These are phyloP conservation scores for Crotalaria pallida DNA, from an alignment of 306 rosid species.

Conservation along the genomic window DNA sequence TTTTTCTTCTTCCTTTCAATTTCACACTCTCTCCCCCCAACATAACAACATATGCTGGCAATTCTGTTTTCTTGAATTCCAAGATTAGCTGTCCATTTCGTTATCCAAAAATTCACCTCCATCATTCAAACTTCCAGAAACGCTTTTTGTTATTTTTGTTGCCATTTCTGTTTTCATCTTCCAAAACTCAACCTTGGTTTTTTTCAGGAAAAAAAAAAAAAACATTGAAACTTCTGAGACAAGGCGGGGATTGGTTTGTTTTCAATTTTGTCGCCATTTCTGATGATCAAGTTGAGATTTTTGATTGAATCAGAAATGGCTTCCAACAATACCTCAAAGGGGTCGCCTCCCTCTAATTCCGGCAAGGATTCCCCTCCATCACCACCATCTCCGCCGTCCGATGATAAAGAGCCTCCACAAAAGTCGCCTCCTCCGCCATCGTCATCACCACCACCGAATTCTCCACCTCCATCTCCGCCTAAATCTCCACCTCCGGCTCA, in stretches of 20 bases:
- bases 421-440: constrained; percentile 14
- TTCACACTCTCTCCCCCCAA: background rate
- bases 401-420: background rate
- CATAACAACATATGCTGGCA: constrained; percentile 12
- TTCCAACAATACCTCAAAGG: background rate
- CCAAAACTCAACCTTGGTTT: background rate
- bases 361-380: background rate
- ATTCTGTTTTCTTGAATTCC: constrained; percentile 7
- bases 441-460: background rate
- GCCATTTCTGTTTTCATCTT: background rate
- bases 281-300: constrained; percentile 11
- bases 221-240: background rate
- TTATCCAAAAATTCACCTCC: background rate
- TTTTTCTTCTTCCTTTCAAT: background rate
- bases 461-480: background rate
- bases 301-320: constrained; percentile 36
- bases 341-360: background rate
- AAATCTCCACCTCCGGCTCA: background rate
- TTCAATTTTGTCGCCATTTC: constrained; percentile 19
- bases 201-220: background rate
- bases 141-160: constrained; percentile 8
- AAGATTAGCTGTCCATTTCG: constrained; percentile 6
- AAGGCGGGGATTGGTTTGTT: background rate
- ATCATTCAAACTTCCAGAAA: background rate
- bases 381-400: background rate